Percentiles rank a stretch among this genome's conserved stretches.
These are phyloP conservation scores for Blastobotrys niveus DNA, from an alignment of 1,139 yeast species.

Conservation along the genomic window DNA sequence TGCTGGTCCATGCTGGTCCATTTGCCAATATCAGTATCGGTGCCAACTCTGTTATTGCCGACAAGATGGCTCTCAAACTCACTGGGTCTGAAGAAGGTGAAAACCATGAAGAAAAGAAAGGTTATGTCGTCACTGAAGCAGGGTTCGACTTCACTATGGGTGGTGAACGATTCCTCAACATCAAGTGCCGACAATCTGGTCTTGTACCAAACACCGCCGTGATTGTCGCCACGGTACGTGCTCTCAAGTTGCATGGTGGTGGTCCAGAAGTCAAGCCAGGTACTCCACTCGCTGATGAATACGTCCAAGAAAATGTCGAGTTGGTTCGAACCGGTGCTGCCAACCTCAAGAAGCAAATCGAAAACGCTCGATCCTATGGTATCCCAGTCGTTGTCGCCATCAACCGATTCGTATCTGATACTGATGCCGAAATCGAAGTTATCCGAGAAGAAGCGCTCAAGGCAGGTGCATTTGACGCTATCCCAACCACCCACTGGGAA, in stretches of 20 bases:
- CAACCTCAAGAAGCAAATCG: conserved; percentile 86
- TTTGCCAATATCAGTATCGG: conserved; percentile 97
- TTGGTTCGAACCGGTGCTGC: conserved; percentile 79
- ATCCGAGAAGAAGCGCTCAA: conserved; percentile 77
- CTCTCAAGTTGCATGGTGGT: conserved; percentile 96
- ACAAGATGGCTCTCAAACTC: conserved; percentile 87
- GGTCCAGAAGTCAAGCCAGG: conserved; percentile 98
- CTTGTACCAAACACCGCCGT: conserved; percentile 87
- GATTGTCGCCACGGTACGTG: conserved; percentile 95
- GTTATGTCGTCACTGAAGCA: conserved; percentile 94
- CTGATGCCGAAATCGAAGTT: conserved; percentile 75
- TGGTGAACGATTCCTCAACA: conserved; percentile 95
- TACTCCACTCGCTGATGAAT: conserved; percentile 79
- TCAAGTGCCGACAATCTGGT: conserved; percentile 92
- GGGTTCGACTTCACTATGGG: conserved; percentile 99
- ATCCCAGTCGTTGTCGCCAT: conserved; percentile 95
- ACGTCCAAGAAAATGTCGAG: conserved; percentile 80
- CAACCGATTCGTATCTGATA: conserved; percentile 83
- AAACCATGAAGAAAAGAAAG: conserved; percentile 59
- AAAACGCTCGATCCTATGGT: conserved; percentile 80
- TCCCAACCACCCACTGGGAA: conserved; percentile 96
- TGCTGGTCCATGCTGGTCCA: conserved; percentile 97
- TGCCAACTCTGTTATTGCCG: conserved; percentile 92
- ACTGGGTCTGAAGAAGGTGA: conserved; percentile 65
- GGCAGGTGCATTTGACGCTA: conserved; percentile 95